phyloP scores from a whole-genome alignment of 768 basidiomycete genomes.

The Chalciporus chontae region DNA sequence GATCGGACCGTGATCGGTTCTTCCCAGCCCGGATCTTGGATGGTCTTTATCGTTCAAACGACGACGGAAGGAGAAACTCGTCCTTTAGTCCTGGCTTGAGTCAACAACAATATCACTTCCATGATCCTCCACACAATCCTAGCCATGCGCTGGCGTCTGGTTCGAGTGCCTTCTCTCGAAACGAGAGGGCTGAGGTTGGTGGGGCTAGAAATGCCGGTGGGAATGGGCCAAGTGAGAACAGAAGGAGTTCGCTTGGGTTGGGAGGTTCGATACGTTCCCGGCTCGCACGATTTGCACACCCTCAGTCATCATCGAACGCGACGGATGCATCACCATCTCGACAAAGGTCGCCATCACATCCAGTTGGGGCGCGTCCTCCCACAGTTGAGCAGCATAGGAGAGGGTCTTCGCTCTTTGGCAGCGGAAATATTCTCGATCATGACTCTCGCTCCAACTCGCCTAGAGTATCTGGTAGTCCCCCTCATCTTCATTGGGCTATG shows the following conservation, averaged over 20 bases:
- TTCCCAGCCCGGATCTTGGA: constrained; percentile 20
- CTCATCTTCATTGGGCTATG: constrained; percentile 10
- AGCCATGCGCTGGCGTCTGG: background rate
- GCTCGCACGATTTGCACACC: constrained; percentile 21
- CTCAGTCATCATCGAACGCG: constrained; percentile 12
- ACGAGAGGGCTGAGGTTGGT: constrained; percentile 7
- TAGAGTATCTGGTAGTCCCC: background rate
- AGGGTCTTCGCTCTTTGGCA: constrained; percentile 6
- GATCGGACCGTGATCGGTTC: constrained; percentile 25
- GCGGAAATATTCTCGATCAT: constrained; percentile 5
- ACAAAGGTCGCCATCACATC: constrained; percentile 25
- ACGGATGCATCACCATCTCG: constrained; percentile 10
- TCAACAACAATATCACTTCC: constrained; percentile 10
- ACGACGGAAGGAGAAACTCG: constrained; percentile 22
- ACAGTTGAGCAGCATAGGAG: constrained; percentile 13
- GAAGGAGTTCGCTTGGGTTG: constrained; percentile 18
- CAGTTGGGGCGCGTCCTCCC: constrained; percentile 25
- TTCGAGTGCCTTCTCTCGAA: constrained; percentile 1
- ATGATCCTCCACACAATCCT: constrained; percentile 2
- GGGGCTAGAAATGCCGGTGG: constrained; percentile 4
- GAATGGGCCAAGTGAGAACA: constrained; percentile 11
- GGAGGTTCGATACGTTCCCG: constrained; percentile 27
- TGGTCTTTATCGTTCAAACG: constrained; percentile 19
- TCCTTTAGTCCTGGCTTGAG: background rate
- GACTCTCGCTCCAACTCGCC: constrained; percentile 10